These are phyloP conservation scores for Acrocalymma vagum DNA, from an alignment of 2,329 filamentous ascomycete species.

Conservation along the genomic window DNA sequence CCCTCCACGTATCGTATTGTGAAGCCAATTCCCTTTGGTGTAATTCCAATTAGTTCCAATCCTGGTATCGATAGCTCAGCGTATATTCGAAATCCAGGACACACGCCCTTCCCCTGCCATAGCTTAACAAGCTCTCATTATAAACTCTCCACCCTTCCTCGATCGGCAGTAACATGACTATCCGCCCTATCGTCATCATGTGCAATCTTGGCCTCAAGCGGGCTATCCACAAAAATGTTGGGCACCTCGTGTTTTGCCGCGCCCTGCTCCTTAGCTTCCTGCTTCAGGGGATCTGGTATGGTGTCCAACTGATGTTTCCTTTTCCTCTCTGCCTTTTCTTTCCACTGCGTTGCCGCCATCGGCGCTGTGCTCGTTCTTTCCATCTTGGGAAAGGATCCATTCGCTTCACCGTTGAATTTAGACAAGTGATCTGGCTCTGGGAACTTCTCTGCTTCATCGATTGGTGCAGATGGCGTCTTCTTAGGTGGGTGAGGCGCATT, in stretches of 20 bases:
- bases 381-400: no score
- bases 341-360: constrained; percentile 2
- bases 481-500: not conserved
- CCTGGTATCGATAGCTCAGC: no score
- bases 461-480: constrained; percentile 8
- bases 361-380: constrained; percentile 3
- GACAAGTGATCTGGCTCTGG: not conserved
- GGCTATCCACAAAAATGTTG: not conserved
- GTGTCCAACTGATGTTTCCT: constrained; percentile 2
- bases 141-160: no score
- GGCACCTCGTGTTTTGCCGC: constrained; percentile 2
- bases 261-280: constrained; percentile 6
- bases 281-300: constrained; percentile 4
- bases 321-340: constrained; percentile 4
- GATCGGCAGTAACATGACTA: no score
- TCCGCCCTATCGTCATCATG: no score
- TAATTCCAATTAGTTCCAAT: no score
- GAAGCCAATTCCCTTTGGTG: no score
- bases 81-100: no score
- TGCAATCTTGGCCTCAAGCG: no score
- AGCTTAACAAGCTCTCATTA: no score
- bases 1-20: no score
- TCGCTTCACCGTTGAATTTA: not conserved
- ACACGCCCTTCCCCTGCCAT: no score
- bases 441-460: constrained; percentile 1